Percentiles rank a stretch among this genome's conserved stretches.
These are phyloP conservation scores for Parastagonospora avenae DNA, from an alignment of 2,329 filamentous ascomycete genomes.

Conservation along the genomic window DNA sequence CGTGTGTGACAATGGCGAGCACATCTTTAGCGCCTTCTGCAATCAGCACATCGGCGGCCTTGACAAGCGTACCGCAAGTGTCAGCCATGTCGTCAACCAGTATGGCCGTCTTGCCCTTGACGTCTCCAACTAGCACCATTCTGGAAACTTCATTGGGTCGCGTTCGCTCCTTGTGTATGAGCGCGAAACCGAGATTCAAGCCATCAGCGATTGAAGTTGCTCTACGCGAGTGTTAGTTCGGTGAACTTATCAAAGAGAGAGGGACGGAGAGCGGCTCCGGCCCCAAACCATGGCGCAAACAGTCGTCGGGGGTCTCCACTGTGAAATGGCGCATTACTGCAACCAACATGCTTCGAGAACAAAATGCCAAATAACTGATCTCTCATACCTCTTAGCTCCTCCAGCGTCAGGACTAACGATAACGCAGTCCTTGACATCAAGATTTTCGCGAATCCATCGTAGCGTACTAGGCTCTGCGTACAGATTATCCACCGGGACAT, in stretches of 20 bases:
- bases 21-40: slow-evolving; percentile 80
- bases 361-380: neutral
- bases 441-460: slow-evolving; percentile 87
- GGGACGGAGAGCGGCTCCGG: slow-evolving; percentile 2
- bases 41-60: slow-evolving; percentile 88
- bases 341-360: no score
- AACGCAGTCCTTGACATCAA: slow-evolving; percentile 80
- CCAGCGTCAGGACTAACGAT: slow-evolving; percentile 96
- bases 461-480: slow-evolving; percentile 93
- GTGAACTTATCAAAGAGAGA: neutral
- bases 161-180: slow-evolving; percentile 96
- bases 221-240: slow-evolving; percentile 48
- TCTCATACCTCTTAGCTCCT: slow-evolving; percentile 77
- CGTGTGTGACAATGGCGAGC: slow-evolving; percentile 94
- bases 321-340: no score
- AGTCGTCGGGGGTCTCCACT: no score
- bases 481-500: slow-evolving; percentile 77
- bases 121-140: slow-evolving; percentile 96
- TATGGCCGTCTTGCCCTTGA: slow-evolving; percentile 88
- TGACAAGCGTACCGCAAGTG: slow-evolving; percentile 85
- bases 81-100: slow-evolving; percentile 98
- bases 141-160: slow-evolving; percentile 89
- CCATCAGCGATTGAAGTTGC: slow-evolving; percentile 93
- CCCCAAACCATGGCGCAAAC: neutral
- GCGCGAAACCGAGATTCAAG: slow-evolving; percentile 85